Percentiles rank a stretch among this genome's conserved stretches.
These are phyloP conservation scores for Neurospora sp. DNA, from an alignment of 495 filamentous ascomycete species.

Conservation along the genomic window DNA sequence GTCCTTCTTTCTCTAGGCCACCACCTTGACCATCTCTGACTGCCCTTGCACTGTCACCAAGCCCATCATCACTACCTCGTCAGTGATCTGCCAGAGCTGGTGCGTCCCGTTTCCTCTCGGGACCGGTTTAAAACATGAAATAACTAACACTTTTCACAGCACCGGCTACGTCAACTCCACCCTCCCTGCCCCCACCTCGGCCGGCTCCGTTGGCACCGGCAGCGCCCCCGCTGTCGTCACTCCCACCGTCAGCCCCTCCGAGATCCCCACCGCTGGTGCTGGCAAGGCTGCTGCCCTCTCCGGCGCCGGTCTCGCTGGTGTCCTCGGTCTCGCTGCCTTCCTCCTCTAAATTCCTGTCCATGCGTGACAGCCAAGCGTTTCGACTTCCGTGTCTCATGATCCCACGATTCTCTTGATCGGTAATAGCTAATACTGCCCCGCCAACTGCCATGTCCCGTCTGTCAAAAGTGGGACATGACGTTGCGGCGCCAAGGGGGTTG, in stretches of 20 bases:
- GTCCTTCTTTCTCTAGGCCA: slow-evolving; percentile 35
- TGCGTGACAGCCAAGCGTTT: background rate
- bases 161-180: slow-evolving; percentile 21
- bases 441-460: background rate
- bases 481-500: background rate
- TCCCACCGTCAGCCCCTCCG: slow-evolving; percentile 15
- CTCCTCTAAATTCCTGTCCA: slow-evolving; percentile 52
- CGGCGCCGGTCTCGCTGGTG: slow-evolving; percentile 60
- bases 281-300: slow-evolving; percentile 57
- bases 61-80: slow-evolving; percentile 52
- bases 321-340: slow-evolving; percentile 65
- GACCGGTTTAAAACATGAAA: slow-evolving; percentile 21
- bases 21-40: slow-evolving; percentile 71
- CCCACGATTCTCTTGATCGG: slow-evolving; percentile 27
- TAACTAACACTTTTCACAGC: slow-evolving; percentile 17
- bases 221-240: slow-evolving; percentile 26
- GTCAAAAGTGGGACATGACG: background rate
- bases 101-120: slow-evolving; percentile 24
- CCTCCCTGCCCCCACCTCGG: slow-evolving; percentile 19
- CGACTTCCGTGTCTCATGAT: slow-evolving; percentile 19
- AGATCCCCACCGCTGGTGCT: slow-evolving; percentile 47
- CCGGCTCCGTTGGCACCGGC: slow-evolving; percentile 24
- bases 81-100: slow-evolving; percentile 59
- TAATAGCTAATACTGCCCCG: slow-evolving; percentile 22
- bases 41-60: slow-evolving; percentile 70